These are phyloP conservation scores for Suhomyces anneliseae DNA, from an alignment of 1,139 yeast genomes.

Conservation along the genomic window DNA sequence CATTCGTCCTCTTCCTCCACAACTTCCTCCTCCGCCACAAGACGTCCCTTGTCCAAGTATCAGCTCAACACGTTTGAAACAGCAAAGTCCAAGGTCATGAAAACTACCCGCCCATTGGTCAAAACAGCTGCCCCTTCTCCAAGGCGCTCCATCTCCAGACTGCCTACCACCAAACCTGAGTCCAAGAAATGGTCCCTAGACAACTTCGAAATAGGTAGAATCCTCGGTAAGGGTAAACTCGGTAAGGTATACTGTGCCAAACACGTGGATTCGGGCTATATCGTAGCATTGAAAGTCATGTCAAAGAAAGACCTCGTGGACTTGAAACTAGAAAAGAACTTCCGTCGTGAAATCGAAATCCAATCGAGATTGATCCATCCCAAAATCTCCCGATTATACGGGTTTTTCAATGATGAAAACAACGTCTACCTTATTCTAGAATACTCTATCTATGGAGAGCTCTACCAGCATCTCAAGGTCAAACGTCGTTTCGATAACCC, in stretches of 20 bases:
- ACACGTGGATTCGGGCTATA: constrained; percentile 71
- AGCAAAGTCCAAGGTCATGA: constrained; percentile 5
- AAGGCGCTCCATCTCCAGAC: constrained; percentile 1
- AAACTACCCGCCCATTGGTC: background rate
- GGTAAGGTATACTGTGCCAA: constrained; percentile 90
- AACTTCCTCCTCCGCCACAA: background rate
- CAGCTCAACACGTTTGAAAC: constrained; percentile 20
- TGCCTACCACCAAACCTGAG: constrained; percentile 8
- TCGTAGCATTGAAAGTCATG: constrained; percentile 92
- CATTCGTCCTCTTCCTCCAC: background rate
- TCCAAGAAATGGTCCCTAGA: constrained; percentile 28
- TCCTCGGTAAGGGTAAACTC: constrained; percentile 89
- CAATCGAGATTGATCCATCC: constrained; percentile 77
- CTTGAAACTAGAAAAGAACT: constrained; percentile 81
- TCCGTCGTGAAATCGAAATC: constrained; percentile 88
- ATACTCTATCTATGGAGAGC: constrained; percentile 83
- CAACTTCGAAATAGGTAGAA: constrained; percentile 86
- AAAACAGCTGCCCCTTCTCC: background rate
- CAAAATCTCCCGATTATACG: constrained; percentile 76
- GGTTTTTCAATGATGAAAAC: constrained; percentile 78
- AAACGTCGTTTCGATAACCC: constrained; percentile 69
- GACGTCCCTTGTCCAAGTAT: constrained; percentile 21
- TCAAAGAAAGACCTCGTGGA: constrained; percentile 73
- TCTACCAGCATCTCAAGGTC: constrained; percentile 68
- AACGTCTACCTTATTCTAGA: constrained; percentile 84